These are phyloP conservation scores for Sporobolomyces pararoseus DNA, from an alignment of 768 basidiomycete genomes.

Conservation along the genomic window DNA sequence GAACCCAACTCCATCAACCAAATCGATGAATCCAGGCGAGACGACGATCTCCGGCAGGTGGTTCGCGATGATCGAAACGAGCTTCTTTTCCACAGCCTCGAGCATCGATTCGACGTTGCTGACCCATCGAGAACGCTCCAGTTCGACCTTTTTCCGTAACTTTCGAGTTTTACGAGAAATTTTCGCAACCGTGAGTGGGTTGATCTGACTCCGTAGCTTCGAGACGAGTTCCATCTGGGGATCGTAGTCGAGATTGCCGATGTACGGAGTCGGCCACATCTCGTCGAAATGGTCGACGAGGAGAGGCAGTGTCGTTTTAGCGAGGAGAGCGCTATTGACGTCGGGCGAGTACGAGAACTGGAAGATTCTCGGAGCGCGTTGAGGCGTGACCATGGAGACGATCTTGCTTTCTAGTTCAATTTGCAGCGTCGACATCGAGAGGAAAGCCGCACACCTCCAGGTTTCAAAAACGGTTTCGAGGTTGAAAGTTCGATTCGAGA, in stretches of 20 bases:
- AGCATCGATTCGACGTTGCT: slow-evolving; percentile 67
- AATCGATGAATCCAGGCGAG: slow-evolving; percentile 65
- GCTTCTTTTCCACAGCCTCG: slow-evolving; percentile 57
- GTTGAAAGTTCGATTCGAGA: slow-evolving; percentile 89
- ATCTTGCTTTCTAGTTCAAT: slow-evolving; percentile 78
- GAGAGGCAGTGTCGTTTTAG: slow-evolving; percentile 67
- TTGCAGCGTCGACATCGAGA: slow-evolving; percentile 67
- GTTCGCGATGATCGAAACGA: slow-evolving; percentile 62
- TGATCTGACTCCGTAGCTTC: slow-evolving; percentile 67
- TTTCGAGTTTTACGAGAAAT: slow-evolving; percentile 55
- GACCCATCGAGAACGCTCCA: slow-evolving; percentile 57
- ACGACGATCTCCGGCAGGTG: slow-evolving; percentile 65
- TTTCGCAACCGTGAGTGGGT: slow-evolving; percentile 63
- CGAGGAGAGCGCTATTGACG: slow-evolving; percentile 67
- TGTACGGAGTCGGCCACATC: slow-evolving; percentile 76
- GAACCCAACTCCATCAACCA: slow-evolving; percentile 69
- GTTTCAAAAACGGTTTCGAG: slow-evolving; percentile 87
- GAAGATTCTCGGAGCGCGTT: slow-evolving; percentile 74
- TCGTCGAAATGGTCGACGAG: slow-evolving; percentile 81
- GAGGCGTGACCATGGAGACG: slow-evolving; percentile 80
- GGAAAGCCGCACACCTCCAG: slow-evolving; percentile 74
- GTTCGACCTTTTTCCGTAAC: slow-evolving; percentile 57
- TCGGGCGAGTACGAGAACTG: slow-evolving; percentile 74
- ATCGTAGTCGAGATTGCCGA: slow-evolving; percentile 65
- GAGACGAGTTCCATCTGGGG: slow-evolving; percentile 66